Percentiles rank a stretch among this genome's conserved stretches.
Evolutionary conservation across 345 rosid genomes (phyloP).

Genomic region (Hypericum perforatum): DNA sequence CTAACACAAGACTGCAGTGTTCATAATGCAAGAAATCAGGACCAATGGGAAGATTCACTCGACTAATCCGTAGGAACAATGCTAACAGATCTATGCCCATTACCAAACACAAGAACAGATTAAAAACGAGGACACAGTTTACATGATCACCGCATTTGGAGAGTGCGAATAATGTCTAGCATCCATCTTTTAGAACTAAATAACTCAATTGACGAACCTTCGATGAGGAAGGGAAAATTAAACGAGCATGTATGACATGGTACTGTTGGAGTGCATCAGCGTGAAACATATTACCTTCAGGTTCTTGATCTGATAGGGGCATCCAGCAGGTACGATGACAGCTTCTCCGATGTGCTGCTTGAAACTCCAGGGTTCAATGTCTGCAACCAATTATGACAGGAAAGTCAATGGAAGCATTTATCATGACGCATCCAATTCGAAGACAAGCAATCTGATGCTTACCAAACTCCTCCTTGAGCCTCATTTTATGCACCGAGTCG

Average conservation of each 20-base stretch:
- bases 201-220: no score
- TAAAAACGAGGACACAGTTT: no score
- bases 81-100: no score
- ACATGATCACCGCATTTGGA: no score
- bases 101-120: no score
- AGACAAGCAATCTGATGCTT: constrained; percentile 17
- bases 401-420: background rate
- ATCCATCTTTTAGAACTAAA: no score
- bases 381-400: constrained; percentile 25
- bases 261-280: no score
- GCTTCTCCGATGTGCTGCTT: constrained; percentile 94
- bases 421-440: background rate
- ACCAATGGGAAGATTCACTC: no score
- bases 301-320: constrained; percentile 83
- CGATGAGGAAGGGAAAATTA: no score
- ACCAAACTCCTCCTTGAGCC: constrained; percentile 86
- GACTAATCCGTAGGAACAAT: no score
- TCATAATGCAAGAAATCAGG: constrained; percentile 7
- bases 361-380: constrained; percentile 90
- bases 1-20: constrained; percentile 74
- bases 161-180: no score
- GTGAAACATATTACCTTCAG: constrained; percentile 50
- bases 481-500: constrained; percentile 56
- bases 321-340: constrained; percentile 83
- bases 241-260: no score